These are phyloP conservation scores for Sugiyamaella valdiviana DNA, from an alignment of 805 yeast genomes.

Conservation along the genomic window DNA sequence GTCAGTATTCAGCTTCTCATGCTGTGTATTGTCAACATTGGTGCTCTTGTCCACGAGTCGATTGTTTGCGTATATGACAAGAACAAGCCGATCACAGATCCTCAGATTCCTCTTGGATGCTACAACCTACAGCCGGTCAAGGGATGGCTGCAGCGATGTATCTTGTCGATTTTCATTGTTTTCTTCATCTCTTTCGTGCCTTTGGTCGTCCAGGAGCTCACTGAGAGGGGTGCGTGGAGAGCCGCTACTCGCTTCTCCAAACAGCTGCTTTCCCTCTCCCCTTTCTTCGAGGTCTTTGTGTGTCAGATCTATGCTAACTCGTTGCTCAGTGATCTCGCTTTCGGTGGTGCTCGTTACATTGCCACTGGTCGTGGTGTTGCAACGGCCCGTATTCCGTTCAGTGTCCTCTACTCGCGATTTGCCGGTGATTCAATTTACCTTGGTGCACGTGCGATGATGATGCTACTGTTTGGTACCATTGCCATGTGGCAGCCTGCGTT, in stretches of 20 bases:
- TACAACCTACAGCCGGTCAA: slow-evolving; percentile 79
- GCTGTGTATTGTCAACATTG: slow-evolving; percentile 71
- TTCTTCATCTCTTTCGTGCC: slow-evolving; percentile 91
- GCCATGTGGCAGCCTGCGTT: slow-evolving; percentile 93
- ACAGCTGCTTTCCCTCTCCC: slow-evolving; percentile 78
- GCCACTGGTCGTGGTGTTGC: slow-evolving; percentile 95
- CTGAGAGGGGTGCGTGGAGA: slow-evolving; percentile 78
- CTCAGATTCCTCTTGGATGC: slow-evolving; percentile 75
- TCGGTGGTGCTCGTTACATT: slow-evolving; percentile 89
- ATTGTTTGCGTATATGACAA: slow-evolving; percentile 61
- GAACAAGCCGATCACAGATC: slow-evolving; percentile 64
- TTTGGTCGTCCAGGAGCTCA: slow-evolving; percentile 73
- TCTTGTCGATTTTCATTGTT: slow-evolving; percentile 83
- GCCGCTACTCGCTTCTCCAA: slow-evolving; percentile 63
- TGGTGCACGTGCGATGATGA: slow-evolving; percentile 63
- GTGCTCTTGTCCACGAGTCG: slow-evolving; percentile 68
- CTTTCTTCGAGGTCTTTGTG: slow-evolving; percentile 89
- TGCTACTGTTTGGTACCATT: slow-evolving; percentile 67
- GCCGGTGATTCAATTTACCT: slow-evolving; percentile 69
- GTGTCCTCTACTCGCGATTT: slow-evolving; percentile 67
- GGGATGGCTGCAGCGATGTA: slow-evolving; percentile 85
- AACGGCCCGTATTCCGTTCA: slow-evolving; percentile 68
- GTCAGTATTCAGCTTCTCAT: slow-evolving; percentile 83
- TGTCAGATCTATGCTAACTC: slow-evolving; percentile 88
- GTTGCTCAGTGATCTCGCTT: slow-evolving; percentile 63